A percentile compares a stretch with the other conserved stretches of the same genome.
phyloP scores from a whole-genome alignment of 164 flowering plant species.

The Magnolia kwangsiensis region DNA sequence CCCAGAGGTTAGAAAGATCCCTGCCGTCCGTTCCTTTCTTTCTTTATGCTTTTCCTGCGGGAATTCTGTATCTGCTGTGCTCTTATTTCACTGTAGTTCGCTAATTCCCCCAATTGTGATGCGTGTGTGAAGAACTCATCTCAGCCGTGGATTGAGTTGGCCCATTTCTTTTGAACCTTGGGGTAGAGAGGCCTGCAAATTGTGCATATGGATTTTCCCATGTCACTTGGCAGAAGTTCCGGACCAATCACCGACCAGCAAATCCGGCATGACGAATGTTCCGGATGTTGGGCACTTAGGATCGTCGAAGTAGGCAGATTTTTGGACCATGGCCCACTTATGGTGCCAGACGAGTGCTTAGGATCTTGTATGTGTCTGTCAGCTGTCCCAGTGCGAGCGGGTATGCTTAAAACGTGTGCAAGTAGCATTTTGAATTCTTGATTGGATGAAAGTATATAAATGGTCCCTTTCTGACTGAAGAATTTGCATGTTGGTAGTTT shows the following conservation, averaged over 20 bases:
- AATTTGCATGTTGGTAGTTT: not conserved
- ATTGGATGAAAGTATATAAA: too few relatives aligned
- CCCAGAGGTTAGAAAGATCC: conserved; percentile 41
- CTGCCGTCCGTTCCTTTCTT: not conserved
- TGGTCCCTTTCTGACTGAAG: too few relatives aligned
- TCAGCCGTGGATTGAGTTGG: not conserved
- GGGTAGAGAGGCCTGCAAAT: not conserved
- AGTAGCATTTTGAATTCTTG: not conserved
- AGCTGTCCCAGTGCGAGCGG: too few relatives aligned
- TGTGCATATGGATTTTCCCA: not conserved
- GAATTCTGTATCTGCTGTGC: not conserved
- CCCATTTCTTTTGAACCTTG: not conserved
- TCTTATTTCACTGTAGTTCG: not conserved
- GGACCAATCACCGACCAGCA: not conserved
- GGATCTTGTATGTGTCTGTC: not conserved
- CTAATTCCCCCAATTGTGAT: not conserved
- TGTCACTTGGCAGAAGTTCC: not conserved
- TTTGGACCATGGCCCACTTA: not conserved
- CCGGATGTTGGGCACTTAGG: not conserved
- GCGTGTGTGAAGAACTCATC: not conserved
- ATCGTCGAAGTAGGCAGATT: not conserved
- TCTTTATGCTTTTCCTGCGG: not conserved
- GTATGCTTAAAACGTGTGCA: not conserved
- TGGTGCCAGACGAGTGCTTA: not conserved
- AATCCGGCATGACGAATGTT: not conserved